Conservation (phyloP, 176 grass and related monocot species). For the Rhynchospora tenuis region DNA sequence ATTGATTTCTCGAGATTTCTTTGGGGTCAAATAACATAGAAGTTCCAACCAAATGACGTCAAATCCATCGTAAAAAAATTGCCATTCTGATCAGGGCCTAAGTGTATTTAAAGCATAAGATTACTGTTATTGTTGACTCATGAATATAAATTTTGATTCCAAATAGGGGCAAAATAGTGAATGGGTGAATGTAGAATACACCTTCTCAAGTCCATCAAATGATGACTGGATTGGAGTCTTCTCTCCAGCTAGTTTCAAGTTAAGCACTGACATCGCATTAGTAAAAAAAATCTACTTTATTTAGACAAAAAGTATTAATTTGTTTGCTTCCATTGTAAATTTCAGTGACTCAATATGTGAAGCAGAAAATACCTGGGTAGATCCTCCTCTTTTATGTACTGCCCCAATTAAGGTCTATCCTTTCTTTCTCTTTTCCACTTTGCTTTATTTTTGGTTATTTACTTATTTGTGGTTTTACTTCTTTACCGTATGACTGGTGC, state of each 20-base stretch:
- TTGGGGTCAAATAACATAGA: too few species aligned
- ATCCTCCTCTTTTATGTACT: slow-evolving; percentile 73
- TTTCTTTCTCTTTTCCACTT: neutral
- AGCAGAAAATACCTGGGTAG: slow-evolving; percentile 49
- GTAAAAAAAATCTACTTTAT: neutral
- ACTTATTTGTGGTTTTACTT: neutral
- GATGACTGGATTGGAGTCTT: slow-evolving; percentile 95
- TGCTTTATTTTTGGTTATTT: neutral
- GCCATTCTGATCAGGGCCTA: too few species aligned
- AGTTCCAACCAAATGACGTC: too few species aligned
- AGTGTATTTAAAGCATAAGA: neutral
- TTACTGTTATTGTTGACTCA: neutral
- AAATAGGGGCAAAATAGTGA: slow-evolving; percentile 57
- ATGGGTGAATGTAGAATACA: slow-evolving; percentile 69
- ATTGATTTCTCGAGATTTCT: too few species aligned
- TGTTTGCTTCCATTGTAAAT: slow-evolving; percentile 16
- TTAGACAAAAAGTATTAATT: neutral
- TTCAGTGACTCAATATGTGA: slow-evolving; percentile 57
- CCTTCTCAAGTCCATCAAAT: slow-evolving; percentile 48
- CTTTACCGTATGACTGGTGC: neutral
- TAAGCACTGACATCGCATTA: neutral
- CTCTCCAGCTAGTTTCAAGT: slow-evolving; percentile 94
- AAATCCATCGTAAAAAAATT: too few species aligned
- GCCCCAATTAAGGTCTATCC: slow-evolving; percentile 74
- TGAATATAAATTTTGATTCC: neutral